Evolutionary conservation across 164 flowering plant species (phyloP).

Genomic region (Chimonanthus salicifolius): DNA sequence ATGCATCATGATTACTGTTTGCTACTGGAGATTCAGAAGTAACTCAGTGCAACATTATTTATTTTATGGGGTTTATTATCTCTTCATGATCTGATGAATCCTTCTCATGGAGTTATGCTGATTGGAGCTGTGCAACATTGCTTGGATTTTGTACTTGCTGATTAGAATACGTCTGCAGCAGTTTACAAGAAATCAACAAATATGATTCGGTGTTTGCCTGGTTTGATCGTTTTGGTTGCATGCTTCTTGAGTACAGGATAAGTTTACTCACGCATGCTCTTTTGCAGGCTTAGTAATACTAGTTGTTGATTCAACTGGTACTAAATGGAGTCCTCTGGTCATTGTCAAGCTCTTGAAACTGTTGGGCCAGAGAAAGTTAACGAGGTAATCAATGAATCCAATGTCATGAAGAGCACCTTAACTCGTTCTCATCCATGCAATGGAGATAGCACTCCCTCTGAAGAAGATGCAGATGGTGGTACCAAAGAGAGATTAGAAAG

Average conservation of each 20-base stretch:
- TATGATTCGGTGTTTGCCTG: slow-evolving; percentile 47
- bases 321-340: slow-evolving; percentile 23
- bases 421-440: slow-evolving; percentile 11
- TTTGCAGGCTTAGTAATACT: slow-evolving; percentile 47
- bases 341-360: slow-evolving; percentile 13
- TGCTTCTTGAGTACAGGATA: slow-evolving; percentile 21
- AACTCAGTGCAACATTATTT: slow-evolving; percentile 36
- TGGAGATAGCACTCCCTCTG: slow-evolving; percentile 14
- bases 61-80: slow-evolving; percentile 30
- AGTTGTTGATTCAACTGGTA: slow-evolving; percentile 15
- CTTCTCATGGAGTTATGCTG: slow-evolving; percentile 40
- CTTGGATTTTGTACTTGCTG: slow-evolving; percentile 60
- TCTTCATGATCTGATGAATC: slow-evolving; percentile 44
- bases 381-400: slow-evolving; percentile 9
- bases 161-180: slow-evolving; percentile 34
- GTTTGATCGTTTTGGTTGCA: slow-evolving; percentile 33
- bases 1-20: slow-evolving; percentile 28
- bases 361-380: slow-evolving; percentile 13
- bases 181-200: slow-evolving; percentile 47
- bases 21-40: slow-evolving; percentile 44
- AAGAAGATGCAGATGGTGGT: slow-evolving; percentile 14
- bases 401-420: not conserved
- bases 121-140: slow-evolving; percentile 57
- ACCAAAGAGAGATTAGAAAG: slow-evolving; percentile 32
- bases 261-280: slow-evolving; percentile 23